A percentile compares a stretch with the other conserved stretches of the same genome.
Conservation (phyloP, 768 basidiomycete species). For the Mycena capillaripes region DNA sequence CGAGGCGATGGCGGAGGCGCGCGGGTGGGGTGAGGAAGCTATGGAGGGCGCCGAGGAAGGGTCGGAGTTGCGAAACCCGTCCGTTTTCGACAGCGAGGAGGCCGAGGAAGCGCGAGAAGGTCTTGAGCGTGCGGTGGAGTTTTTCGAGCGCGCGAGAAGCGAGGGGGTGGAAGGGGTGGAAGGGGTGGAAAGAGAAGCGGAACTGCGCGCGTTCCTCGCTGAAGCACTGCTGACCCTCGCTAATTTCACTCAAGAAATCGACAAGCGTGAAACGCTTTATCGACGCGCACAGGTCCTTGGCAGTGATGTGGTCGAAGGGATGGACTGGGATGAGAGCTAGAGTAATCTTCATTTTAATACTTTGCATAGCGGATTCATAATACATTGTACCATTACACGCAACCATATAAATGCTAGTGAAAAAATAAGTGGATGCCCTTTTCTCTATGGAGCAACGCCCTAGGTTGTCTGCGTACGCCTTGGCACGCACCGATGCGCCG, state of each 20-base stretch:
- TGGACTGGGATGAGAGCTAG: constrained; percentile 40
- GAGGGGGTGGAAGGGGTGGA: constrained; percentile 36
- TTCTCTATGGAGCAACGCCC: too few relatives aligned
- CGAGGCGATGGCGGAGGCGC: constrained; percentile 63
- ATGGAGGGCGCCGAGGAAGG: not conserved
- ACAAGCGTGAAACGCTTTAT: constrained; percentile 66
- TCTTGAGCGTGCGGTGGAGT: constrained; percentile 58
- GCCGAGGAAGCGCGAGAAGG: constrained; percentile 71
- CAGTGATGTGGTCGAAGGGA: constrained; percentile 52
- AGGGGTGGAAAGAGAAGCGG: constrained; percentile 36
- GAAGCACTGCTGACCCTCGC: constrained; percentile 73
- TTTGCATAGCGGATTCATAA: constrained; percentile 1
- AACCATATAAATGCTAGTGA: not conserved
- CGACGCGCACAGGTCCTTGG: constrained; percentile 65
- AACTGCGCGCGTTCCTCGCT: constrained; percentile 56
- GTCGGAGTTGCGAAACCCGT: not conserved
- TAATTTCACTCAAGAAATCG: constrained; percentile 66
- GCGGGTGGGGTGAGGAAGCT: constrained; percentile 48
- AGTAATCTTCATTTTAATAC: not conserved
- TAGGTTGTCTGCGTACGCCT: constrained; percentile 10
- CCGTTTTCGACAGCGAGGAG: constrained; percentile 59
- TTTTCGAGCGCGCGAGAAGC: constrained; percentile 52
- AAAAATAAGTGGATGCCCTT: not conserved
- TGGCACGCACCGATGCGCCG: constrained; percentile 25
- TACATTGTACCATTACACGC: constrained; percentile 1